Base-by-base conservation (phyloP, 257 asterid genomes). In the Petrea volubilis region DNA sequence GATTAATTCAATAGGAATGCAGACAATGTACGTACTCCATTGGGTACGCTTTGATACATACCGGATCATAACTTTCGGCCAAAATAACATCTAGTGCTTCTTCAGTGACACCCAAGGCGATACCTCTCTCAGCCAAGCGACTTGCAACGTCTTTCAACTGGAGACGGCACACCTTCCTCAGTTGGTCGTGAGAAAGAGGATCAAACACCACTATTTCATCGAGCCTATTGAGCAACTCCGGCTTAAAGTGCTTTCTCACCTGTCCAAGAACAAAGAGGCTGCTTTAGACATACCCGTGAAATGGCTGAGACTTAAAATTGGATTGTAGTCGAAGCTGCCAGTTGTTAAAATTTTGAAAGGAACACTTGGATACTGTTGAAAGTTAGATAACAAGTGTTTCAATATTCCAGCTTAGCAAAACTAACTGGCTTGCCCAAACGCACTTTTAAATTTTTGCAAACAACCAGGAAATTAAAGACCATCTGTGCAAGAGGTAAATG, bases 241-340 rank as follows among this genome's bases (percentile, higher is more conserved):
- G 98, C 74, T 95, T 95, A 86, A 95, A 95, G 18, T 95, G 98
- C 77, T 85, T 92, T 76, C 87, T 88, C 75, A 93, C 97, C 93
- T 91, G 59, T n/a, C 10, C n/a, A n/a, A n/a, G n/a, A n/a, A n/a
- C n/a, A n/a, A n/a, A n/a, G n/a, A n/a, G n/a, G n/a, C n/a, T n/a
- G n/a, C n/a, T n/a, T n/a, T n/a, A n/a, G n/a, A n/a, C n/a, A n/a
- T n/a, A n/a, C n/a, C n/a, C n/a, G n/a, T n/a, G n/a, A n/a, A n/a
- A n/a, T n/a, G n/a, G n/a, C n/a, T n/a, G n/a, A n/a, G n/a, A n/a
- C n/a, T n/a, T n/a, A n/a, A n/a, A n/a, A n/a, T n/a, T n/a, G n/a
- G n/a, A n/a, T n/a, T n/a, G n/a, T n/a, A n/a, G n/a, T n/a, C n/a
- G n/a, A n/a, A n/a, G n/a, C n/a, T n/a, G n/a, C n/a, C n/a, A n/a